Conservation (phyloP, 352 stramenopile genomes). For the Phytophthora cactorum region DNA sequence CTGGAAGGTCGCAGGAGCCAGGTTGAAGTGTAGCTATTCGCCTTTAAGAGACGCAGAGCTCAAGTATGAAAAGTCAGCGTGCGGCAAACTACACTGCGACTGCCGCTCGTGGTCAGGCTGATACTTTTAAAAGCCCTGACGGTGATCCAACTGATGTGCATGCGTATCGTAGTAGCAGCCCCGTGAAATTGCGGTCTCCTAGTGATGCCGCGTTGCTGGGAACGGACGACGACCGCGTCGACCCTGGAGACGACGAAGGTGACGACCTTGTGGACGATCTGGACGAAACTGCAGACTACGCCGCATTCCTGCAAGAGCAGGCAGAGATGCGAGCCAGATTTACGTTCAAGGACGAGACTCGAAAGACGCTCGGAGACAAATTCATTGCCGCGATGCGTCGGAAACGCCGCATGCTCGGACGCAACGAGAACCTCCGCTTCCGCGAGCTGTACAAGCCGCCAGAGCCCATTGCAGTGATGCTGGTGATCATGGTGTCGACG, state of each 20-base stretch:
- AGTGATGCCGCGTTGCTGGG: constrained; percentile 9
- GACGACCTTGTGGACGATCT: constrained; percentile 38
- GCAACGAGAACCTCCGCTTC: constrained; percentile 81
- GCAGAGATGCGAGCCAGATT: constrained; percentile 55
- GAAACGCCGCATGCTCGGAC: constrained; percentile 68
- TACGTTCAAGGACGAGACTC: constrained; percentile 54
- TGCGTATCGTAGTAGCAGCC: constrained; percentile 28
- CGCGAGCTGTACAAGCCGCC: constrained; percentile 75
- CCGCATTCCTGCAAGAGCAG: constrained; percentile 36
- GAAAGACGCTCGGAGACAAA: constrained; percentile 39
- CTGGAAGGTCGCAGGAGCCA: not conserved
- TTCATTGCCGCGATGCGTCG: constrained; percentile 58
- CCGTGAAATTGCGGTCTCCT: constrained; percentile 26
- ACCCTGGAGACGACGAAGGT: constrained; percentile 34
- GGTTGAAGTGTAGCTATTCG: constrained; percentile 16
- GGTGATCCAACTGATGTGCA: constrained; percentile 15
- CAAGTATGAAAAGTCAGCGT: constrained; percentile 8
- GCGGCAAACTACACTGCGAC: constrained; percentile 12
- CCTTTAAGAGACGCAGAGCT: constrained; percentile 31
- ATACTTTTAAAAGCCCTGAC: not conserved
- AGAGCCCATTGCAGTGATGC: constrained; percentile 69
- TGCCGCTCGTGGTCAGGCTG: constrained; percentile 4
- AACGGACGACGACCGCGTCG: constrained; percentile 15
- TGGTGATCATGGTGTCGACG: constrained; percentile 53
- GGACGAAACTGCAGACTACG: constrained; percentile 43